A percentile compares a stretch with the other conserved stretches of the same genome.
Conservation (phyloP, 768 basidiomycete genomes). For the Suillus brevipes region DNA sequence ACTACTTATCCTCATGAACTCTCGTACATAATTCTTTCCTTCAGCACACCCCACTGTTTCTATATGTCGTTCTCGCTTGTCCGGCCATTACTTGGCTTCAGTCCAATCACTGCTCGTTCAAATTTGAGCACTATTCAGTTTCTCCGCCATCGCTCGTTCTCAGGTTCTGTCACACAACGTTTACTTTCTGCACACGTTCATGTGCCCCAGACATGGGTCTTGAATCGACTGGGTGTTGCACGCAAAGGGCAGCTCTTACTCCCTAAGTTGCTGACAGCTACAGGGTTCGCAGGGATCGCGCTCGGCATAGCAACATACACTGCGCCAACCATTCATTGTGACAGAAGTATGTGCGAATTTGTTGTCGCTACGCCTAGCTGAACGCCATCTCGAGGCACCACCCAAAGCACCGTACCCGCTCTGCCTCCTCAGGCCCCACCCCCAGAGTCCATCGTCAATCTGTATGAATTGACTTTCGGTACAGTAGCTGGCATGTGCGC, state of each 20-base stretch:
- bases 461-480: slow-evolving; percentile 85
- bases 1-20: neutral
- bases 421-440: slow-evolving; percentile 39
- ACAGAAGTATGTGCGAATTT: slow-evolving; percentile 37
- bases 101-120: slow-evolving; percentile 10
- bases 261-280: slow-evolving; percentile 26
- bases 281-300: slow-evolving; percentile 42
- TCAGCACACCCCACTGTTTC: neutral
- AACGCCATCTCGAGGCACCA: slow-evolving; percentile 12
- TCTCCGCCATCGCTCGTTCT: neutral
- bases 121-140: slow-evolving; percentile 4
- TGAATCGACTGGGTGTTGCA: neutral
- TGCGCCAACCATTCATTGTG: slow-evolving; percentile 47
- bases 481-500: slow-evolving; percentile 86
- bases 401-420: slow-evolving; percentile 10
- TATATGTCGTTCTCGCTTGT: slow-evolving; percentile 8
- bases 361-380: slow-evolving; percentile 9
- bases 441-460: slow-evolving; percentile 72
- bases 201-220: slow-evolving; percentile 1
- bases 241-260: slow-evolving; percentile 13
- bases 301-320: slow-evolving; percentile 44
- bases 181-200: slow-evolving; percentile 1
- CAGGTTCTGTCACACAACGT: neutral
- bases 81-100: slow-evolving; percentile 20
- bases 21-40: neutral